Evolutionary conservation across 495 filamentous ascomycete species (phyloP).

Genomic region (Penicillium malachiteum): DNA sequence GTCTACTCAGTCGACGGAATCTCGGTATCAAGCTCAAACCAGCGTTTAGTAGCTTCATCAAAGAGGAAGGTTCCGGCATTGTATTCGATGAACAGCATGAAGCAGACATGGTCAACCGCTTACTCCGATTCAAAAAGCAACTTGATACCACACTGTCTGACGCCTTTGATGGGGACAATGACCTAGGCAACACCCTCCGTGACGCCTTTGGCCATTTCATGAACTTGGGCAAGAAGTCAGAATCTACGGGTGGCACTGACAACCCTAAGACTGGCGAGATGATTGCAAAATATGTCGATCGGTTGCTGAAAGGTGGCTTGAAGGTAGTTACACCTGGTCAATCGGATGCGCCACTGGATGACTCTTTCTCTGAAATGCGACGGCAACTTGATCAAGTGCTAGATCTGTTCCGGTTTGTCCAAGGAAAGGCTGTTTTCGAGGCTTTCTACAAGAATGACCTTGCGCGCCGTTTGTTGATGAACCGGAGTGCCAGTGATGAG

Average conservation of each 20-base stretch:
- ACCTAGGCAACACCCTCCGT: conserved; percentile 70
- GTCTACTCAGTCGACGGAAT: conserved; percentile 63
- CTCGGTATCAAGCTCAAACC: conserved; percentile 63
- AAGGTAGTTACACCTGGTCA: conserved; percentile 59
- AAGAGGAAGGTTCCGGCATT: conserved; percentile 70
- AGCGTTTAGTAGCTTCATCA: conserved; percentile 77
- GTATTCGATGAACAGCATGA: conserved; percentile 75
- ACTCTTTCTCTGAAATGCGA: conserved; percentile 88
- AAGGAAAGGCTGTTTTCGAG: conserved; percentile 96
- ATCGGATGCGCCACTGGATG: conserved; percentile 59
- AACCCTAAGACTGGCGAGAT: conserved; percentile 96
- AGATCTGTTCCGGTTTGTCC: conserved; percentile 93
- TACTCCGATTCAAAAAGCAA: conserved; percentile 78
- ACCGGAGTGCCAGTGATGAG: conserved; percentile 86
- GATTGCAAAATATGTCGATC: conserved; percentile 96
- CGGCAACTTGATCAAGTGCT: conserved; percentile 86
- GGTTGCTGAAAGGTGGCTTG: conserved; percentile 79
- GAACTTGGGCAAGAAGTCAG: conserved; percentile 72
- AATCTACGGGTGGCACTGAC: conserved; percentile 67
- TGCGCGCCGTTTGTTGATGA: conserved; percentile 83
- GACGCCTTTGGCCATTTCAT: conserved; percentile 88
- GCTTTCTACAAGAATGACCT: conserved; percentile 99
- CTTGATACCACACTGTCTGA: conserved; percentile 71
- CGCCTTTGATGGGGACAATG: conserved; percentile 72
- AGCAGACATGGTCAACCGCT: conserved; percentile 80